Evolutionary conservation across 2,329 filamentous ascomycete genomes (phyloP), one percentile per base, ranked within the genome.

Genomic region (Phaeosphaeria sp.): DNA sequence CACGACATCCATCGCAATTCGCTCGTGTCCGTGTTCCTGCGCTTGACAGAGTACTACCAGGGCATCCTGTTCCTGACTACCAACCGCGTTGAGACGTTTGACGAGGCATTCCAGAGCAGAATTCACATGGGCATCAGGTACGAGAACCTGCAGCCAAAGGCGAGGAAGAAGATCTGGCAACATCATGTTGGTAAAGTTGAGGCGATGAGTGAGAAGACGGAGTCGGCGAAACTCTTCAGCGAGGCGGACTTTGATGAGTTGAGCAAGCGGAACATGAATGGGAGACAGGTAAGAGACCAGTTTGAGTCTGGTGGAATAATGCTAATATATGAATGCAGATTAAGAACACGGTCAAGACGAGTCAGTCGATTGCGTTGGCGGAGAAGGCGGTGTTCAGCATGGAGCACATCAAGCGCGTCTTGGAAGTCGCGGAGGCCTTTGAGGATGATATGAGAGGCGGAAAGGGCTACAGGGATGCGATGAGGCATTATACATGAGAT

Each of bases 41-140:
- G 92, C 0, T 83, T 94, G 55, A 82, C 97, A 0, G 93, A 97
- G 77, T 97, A 96, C 75, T 96, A 96, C 79, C 91, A 96, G 72
- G 93, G 93, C 2, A 96, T 96, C 52, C 77, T 96, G 4, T 96
- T 97, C 80, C 78, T 97, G 23, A 97, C 93, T 0, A 96, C 93
- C 2, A 96, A 96, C 73, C 87, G 92, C 1, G 91, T 96, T 0
- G 86, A 90, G 79, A 93, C 91, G 0, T 96, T 97, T 69, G 93
- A 97, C 67, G 91, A 95, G 60, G 93, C 93, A 0, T 96, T 96
- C 82, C 90, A 95, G 72, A 91, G 88, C 10, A 87, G 93, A 22
- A 96, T 96, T 60, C 92, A 96, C 74, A 89, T 96, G 67, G 91
- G 92, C 0, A 81, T 97, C 9, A 85, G 90, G 25, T 97, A 96